Base-by-base conservation (phyloP, 2,329 filamentous ascomycete species). In the Colletotrichum ledebouriae region DNA sequence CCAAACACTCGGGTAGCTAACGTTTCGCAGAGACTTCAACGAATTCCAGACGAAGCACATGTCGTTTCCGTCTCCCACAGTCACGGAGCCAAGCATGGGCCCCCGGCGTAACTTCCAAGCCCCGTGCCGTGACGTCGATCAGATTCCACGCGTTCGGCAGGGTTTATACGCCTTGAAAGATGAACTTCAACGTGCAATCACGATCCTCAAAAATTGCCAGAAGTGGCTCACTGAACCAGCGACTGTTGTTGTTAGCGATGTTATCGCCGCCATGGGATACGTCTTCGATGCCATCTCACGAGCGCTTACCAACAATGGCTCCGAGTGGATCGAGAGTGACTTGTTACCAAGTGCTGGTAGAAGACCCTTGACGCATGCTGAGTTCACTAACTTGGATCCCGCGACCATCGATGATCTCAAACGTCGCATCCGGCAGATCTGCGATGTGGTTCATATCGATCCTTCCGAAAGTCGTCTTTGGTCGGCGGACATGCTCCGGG, bases 151-250 rank as follows among this genome's bases (percentile, higher is more conserved):
- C 25, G 63, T 74, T 17, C 72, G 72, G n/a, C 63, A 63, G 47
- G 72, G 70, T 33, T 39, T 76, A 12, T 75, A 73, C 53, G 29
- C 29, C 1, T 63, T 76, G 34, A 73, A 72, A 67, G 73, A 76
- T 49, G 66, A 72, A 37, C 63, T 76, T 6, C 64, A 66, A 12
- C 59, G 68, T 10, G 74, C 68, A 17, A 44, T 74, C 4, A 46
- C 41, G 15, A 64, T 73, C 34, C 64, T 75, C 3, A 5, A 33
- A 3, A 33, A 44, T 2, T 50, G 61, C 20, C 52, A 60, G 22
- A 58, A 34, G 15, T 70, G 34, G 20, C 64, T 47, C 11, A 42
- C 33, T 59, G 58, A 46, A 5, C 57, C 44, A 37, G 42, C 20
- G 6, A 55, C 41, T 10, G 46, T n/a, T 6, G 34, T 20, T 22